A percentile compares a stretch with the other conserved stretches of the same genome.
These are phyloP conservation scores for Trichoderma guizhouense DNA, from an alignment of 2,329 filamentous ascomycete species.

Conservation along the genomic window DNA sequence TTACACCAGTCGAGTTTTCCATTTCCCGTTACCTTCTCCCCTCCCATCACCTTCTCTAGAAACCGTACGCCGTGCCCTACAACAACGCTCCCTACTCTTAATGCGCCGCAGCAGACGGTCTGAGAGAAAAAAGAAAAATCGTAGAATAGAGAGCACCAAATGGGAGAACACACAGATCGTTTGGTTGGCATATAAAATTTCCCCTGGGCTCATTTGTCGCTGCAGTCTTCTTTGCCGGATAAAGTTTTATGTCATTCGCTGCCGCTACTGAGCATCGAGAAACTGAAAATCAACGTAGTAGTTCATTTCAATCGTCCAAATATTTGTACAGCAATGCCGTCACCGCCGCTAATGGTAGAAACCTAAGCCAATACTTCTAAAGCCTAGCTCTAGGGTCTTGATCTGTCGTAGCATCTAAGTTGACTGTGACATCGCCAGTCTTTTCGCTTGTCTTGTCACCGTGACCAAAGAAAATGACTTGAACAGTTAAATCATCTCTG, in stretches of 20 bases:
- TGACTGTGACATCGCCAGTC: constrained; percentile 71
- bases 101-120: not conserved
- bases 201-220: not conserved
- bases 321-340: constrained; percentile 4
- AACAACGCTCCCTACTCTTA: not conserved
- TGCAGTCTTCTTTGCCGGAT: not conserved
- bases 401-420: constrained; percentile 76
- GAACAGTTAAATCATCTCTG: constrained; percentile 92
- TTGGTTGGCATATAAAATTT: not conserved
- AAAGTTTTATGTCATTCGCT: not conserved
- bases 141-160: not conserved
- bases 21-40: not conserved
- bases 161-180: not conserved
- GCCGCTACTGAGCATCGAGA: not conserved
- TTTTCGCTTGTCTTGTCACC: constrained; percentile 54
- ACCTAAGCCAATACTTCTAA: constrained; percentile 25
- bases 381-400: constrained; percentile 40
- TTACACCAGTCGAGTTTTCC: not conserved
- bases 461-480: constrained; percentile 97
- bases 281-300: not conserved
- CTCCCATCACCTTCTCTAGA: not conserved
- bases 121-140: not conserved
- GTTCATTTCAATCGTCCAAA: constrained; percentile 7
- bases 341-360: not conserved
- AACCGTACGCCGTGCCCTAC: constrained; percentile 13